phyloP scores from a whole-genome alignment of 2,329 filamentous ascomycete species.

The Lecanoromycetidae sp. region DNA sequence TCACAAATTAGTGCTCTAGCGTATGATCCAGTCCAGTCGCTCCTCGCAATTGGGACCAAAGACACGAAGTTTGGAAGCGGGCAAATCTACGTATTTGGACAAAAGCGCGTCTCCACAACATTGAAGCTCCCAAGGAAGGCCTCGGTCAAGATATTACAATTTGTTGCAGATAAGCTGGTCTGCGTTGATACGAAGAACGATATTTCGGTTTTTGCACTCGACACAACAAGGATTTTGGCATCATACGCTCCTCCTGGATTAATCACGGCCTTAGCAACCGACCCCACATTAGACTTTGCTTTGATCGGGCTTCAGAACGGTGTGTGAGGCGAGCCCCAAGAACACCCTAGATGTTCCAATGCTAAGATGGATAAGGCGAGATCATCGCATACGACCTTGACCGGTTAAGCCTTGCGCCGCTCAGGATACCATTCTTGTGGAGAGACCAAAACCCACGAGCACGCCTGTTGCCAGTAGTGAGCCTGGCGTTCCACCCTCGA shows the following conservation, averaged over 20 bases:
- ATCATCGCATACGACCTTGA: conserved; percentile 90
- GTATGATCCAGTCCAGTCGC: conserved; percentile 87
- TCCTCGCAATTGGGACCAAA: conserved; percentile 82
- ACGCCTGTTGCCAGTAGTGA: conserved; percentile 54
- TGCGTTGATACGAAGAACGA: conserved; percentile 80
- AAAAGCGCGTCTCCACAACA: conserved; percentile 63
- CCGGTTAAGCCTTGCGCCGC: conserved; percentile 59
- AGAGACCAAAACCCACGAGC: conserved; percentile 56
- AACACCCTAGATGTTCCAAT: neutral
- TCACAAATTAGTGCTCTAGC: conserved; percentile 65
- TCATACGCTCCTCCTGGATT: conserved; percentile 65
- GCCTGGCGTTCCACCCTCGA: conserved; percentile 73
- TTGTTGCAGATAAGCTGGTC: conserved; percentile 74
- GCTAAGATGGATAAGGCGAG: conserved; percentile 44
- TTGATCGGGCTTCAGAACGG: conserved; percentile 69
- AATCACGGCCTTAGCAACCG: conserved; percentile 62
- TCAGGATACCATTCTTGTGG: conserved; percentile 84
- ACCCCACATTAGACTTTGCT: conserved; percentile 87
- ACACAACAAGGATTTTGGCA: conserved; percentile 52
- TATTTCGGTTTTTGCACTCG: conserved; percentile 69
- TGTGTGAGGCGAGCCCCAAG: conserved; percentile 22
- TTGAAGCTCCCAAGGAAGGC: conserved; percentile 59
- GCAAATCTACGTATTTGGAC: conserved; percentile 80
- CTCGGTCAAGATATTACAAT: conserved; percentile 67
- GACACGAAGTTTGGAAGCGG: conserved; percentile 76